Base-by-base conservation (phyloP, 805 yeast species). In the Metschnikowia cerradonensis region DNA sequence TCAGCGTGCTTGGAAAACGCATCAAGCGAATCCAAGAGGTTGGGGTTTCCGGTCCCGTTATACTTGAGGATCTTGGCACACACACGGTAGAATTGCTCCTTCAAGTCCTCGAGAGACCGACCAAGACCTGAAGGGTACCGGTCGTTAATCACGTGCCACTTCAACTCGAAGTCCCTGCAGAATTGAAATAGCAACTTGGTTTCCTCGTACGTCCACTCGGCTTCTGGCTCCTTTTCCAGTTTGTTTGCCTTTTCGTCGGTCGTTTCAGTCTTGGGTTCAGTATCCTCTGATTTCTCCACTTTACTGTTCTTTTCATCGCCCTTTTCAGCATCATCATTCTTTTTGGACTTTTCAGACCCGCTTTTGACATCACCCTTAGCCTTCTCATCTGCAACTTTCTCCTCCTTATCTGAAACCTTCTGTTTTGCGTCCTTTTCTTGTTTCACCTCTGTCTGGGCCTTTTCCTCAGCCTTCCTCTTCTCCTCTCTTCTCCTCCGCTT, bases 161-260 rank as follows among this genome's bases (percentile, higher is more conserved):
- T 74, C 58, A 87, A 72, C 60, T 86, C 91, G 51, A 68, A 67
- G 68, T 69, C 76, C 54, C 67, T 73, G 64, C 87, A 88, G 15
- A 88, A 69, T 1, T 83, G 86, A 65, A 92, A 90, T n/a, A 94
- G 69, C 54, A 87, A 83, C 36, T 72, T 71, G 0, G 96, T 88
- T 66, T 94, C 97, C 44, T 83, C 84, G 56, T 77, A 87, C 2
- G 79, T 70, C 96, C 97, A 90, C 8, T 67, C 71, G 1, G 53
- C 50, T 5, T 47, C 64, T n/a, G 68, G 54, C 43, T 75, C 63
- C 2, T 71, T 70, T 7, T 61, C 66, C 13, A 71, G 69, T 4
- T 41, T 33, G 30, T 23, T n/a, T 5, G 15, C 44, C 13, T 42
- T 34, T 6, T 41, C 51, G 14, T 37, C 40, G 40, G 70, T 67